Evolutionary conservation across 352 stramenopile genomes (phyloP).

Genomic region (Pythium insidiosum): DNA sequence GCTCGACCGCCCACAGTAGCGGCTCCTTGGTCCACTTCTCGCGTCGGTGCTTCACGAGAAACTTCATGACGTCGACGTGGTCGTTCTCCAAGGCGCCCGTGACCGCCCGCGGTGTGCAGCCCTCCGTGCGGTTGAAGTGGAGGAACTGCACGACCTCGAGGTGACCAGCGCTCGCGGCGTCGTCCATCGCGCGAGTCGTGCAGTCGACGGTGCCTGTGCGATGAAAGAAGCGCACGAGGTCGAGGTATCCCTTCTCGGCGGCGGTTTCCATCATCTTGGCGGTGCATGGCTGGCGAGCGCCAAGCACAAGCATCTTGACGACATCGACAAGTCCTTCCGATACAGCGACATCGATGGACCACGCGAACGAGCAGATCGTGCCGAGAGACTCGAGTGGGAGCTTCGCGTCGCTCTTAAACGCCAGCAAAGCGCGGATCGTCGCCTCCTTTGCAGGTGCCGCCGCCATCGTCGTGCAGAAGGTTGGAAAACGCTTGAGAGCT

Average conservation of each 20-base stretch:
- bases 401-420: slow-evolving; percentile 4
- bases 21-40: slow-evolving; percentile 34
- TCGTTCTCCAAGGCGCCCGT: slow-evolving; percentile 23
- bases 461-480: too few species aligned
- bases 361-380: slow-evolving; percentile 31
- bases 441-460: too few species aligned
- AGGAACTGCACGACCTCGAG: slow-evolving; percentile 40
- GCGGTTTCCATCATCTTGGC: slow-evolving; percentile 26
- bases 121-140: slow-evolving; percentile 32
- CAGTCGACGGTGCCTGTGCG: slow-evolving; percentile 18
- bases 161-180: slow-evolving; percentile 22
- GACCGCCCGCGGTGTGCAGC: slow-evolving; percentile 28
- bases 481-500: too few species aligned
- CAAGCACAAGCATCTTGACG: slow-evolving; percentile 23
- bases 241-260: slow-evolving; percentile 19
- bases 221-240: slow-evolving; percentile 38
- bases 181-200: slow-evolving; percentile 34
- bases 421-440: too few species aligned
- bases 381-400: slow-evolving; percentile 44
- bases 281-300: slow-evolving; percentile 15
- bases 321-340: slow-evolving; percentile 17
- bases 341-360: slow-evolving; percentile 28
- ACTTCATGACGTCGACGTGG: slow-evolving; percentile 27
- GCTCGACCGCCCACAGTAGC: slow-evolving; percentile 27
- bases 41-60: slow-evolving; percentile 32